Base-by-base conservation (phyloP, 371 early-diverging fungal species). In the Mucor racemosus region DNA sequence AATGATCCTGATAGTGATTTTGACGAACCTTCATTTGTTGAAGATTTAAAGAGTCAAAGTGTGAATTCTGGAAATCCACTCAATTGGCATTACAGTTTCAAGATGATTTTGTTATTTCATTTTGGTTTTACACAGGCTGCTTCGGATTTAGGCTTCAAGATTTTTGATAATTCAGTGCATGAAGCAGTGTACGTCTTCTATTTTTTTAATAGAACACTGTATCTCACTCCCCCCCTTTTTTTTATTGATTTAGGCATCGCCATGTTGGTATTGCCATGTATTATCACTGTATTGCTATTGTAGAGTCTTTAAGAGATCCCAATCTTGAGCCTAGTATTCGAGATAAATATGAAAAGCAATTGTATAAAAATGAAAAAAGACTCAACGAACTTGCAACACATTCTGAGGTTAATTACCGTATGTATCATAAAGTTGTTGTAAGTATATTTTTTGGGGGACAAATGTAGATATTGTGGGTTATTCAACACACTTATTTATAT, bases 41-140 rank as follows among this genome's bases (percentile, higher is more conserved):
- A 74, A 44, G 69, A 71, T n/a, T 44, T 77, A 0, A 74, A 69
- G 50, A 65, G 60, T 14, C 75, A 71, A 42, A 73, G 65, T 39
- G 62, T 73, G 6, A 76, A 76, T 60, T 69, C 79, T 26, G 70
- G 74, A 34, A 78, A 75, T 17, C 77, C 76, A 3, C 39, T 79
- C 46, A 77, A 71, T 19, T 82, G 82, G 79, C 75, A 80, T 53
- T 77, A 76, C 44, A 69, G 78, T 31, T 71, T 77, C 54, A 79
- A 82, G 42, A 75, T 82, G 55, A 65, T 82, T 35, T 50, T 77
- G 3, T 54, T 82, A n/a, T 74, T 76, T n/a, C 82, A 79, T 62
- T 82, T 76, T 62, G 80, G 80, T 7, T 75, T 68, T 54, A 66
- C 60, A 21, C 56, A 72, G 33, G 80, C 74, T 58, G 82, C 82